These are phyloP conservation scores for Catunica adiposa DNA, from an alignment of 2,329 filamentous ascomycete species.

Conservation along the genomic window DNA sequence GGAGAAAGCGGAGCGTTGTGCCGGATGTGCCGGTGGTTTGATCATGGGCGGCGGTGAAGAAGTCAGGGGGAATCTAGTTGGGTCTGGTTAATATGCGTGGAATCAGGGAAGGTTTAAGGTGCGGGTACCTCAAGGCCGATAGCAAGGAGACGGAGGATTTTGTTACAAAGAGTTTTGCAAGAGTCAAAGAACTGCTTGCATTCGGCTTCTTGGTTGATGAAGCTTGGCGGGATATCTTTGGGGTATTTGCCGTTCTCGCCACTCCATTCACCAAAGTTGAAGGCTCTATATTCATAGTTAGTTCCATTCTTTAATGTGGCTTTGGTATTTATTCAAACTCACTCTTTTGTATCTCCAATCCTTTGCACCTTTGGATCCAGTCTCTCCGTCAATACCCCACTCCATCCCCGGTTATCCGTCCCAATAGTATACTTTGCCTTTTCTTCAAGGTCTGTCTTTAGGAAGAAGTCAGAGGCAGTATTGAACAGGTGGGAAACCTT, in stretches of 20 bases:
- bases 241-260: constrained; percentile 42
- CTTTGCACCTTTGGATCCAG: constrained; percentile 71
- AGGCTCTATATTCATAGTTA: constrained; percentile 42
- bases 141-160: constrained; percentile 61
- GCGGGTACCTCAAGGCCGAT: constrained; percentile 48
- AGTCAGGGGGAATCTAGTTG: constrained; percentile 27
- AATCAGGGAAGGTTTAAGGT: constrained; percentile 3
- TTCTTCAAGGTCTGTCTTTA: constrained; percentile 42
- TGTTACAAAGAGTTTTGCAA: constrained; percentile 57
- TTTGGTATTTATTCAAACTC: too few species aligned
- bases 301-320: neutral
- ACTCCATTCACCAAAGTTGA: constrained; percentile 73
- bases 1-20: constrained; percentile 52
- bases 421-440: constrained; percentile 62
- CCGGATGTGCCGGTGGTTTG: constrained; percentile 30
- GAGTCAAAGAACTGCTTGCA: constrained; percentile 50
- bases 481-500: neutral
- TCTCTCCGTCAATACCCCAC: constrained; percentile 72
- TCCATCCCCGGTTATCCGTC: constrained; percentile 76
- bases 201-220: constrained; percentile 42
- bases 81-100: neutral
- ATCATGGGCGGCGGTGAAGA: constrained; percentile 38
- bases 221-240: constrained; percentile 56
- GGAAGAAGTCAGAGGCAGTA: constrained; percentile 30
- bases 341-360: constrained; percentile 81